Conservation (phyloP, 306 rosid species). For the Parietaria judaica region DNA sequence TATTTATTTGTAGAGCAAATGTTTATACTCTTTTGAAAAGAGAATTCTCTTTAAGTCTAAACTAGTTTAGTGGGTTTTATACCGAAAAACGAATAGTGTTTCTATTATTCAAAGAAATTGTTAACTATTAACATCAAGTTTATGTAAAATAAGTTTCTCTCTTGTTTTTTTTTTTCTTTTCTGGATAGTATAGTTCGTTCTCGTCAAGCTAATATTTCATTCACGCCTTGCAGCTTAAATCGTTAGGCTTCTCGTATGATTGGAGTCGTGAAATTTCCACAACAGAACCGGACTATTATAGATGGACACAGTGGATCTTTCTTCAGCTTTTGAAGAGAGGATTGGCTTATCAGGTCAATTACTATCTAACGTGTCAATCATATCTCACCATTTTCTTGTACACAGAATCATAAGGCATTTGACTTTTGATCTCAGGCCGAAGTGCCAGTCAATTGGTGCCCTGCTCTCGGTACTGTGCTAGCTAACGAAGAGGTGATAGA, state of each 20-base stretch:
- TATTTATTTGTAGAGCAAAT: neutral
- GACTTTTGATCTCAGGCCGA: constrained; percentile 60
- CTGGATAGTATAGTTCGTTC: constrained; percentile 16
- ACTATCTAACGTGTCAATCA: constrained; percentile 7
- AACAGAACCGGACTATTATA: constrained; percentile 83
- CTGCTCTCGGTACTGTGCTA: constrained; percentile 96
- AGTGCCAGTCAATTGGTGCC: constrained; percentile 99
- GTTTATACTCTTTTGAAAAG: neutral
- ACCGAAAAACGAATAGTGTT: too few relatives aligned
- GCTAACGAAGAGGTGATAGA: constrained; percentile 98
- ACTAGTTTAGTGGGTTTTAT: too few relatives aligned
- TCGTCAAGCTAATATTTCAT: constrained; percentile 21
- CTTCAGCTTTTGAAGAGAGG: constrained; percentile 90
- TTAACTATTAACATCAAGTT: neutral
- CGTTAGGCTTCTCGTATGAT: constrained; percentile 92
- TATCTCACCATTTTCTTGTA: constrained; percentile 9
- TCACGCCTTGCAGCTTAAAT: constrained; percentile 62
- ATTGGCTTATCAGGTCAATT: constrained; percentile 82
- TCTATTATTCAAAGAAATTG: neutral
- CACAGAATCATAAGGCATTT: constrained; percentile 11
- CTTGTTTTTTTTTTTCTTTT: constrained; percentile 12
- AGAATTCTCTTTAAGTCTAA: neutral
- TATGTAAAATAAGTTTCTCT: constrained; percentile 11
- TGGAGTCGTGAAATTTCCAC: constrained; percentile 98
- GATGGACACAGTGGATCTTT: constrained; percentile 99